phyloP scores from a whole-genome alignment of 1,139 yeast genomes.

The Yamadazyma spencermartinsiae region DNA sequence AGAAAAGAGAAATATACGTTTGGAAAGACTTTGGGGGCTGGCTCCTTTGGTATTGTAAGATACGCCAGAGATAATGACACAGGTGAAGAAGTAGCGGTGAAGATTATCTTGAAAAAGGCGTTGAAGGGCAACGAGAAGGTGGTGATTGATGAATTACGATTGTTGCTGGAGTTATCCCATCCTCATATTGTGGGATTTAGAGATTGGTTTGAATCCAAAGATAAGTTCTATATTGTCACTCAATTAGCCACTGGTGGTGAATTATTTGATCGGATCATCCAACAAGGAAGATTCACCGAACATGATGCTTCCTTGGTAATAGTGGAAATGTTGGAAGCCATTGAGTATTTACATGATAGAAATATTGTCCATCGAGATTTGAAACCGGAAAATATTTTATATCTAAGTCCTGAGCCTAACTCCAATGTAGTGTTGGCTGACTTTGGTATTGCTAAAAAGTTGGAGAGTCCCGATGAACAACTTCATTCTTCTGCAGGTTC shows the following conservation, averaged over 20 bases:
- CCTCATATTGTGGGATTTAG: slow-evolving; percentile 81
- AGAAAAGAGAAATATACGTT: slow-evolving; percentile 67
- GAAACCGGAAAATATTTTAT: slow-evolving; percentile 86
- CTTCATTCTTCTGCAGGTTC: slow-evolving; percentile 84
- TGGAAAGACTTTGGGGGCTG: slow-evolving; percentile 86
- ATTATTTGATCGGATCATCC: slow-evolving; percentile 77
- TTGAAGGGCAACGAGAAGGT: slow-evolving; percentile 71
- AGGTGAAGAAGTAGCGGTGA: slow-evolving; percentile 78
- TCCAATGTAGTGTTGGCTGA: slow-evolving; percentile 84
- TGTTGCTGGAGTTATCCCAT: slow-evolving; percentile 65
- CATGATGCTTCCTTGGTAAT: slow-evolving; percentile 75
- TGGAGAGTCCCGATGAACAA: slow-evolving; percentile 60
- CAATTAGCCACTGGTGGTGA: slow-evolving; percentile 91
- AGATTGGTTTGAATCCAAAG: slow-evolving; percentile 88
- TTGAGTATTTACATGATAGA: slow-evolving; percentile 66
- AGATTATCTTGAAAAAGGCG: slow-evolving; percentile 79
- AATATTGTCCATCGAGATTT: slow-evolving; percentile 89
- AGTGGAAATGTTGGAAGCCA: slow-evolving; percentile 69
- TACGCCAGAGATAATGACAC: slow-evolving; percentile 63
- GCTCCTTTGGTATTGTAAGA: slow-evolving; percentile 87
- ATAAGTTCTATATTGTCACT: slow-evolving; percentile 72
- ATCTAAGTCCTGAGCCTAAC: slow-evolving; percentile 50
- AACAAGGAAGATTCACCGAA: slow-evolving; percentile 79
- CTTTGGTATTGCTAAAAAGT: slow-evolving; percentile 85
- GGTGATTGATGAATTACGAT: slow-evolving; percentile 72